phyloP scores from a whole-genome alignment of 2,329 filamentous ascomycete species.

The Colletotrichum gloeosporioides region DNA sequence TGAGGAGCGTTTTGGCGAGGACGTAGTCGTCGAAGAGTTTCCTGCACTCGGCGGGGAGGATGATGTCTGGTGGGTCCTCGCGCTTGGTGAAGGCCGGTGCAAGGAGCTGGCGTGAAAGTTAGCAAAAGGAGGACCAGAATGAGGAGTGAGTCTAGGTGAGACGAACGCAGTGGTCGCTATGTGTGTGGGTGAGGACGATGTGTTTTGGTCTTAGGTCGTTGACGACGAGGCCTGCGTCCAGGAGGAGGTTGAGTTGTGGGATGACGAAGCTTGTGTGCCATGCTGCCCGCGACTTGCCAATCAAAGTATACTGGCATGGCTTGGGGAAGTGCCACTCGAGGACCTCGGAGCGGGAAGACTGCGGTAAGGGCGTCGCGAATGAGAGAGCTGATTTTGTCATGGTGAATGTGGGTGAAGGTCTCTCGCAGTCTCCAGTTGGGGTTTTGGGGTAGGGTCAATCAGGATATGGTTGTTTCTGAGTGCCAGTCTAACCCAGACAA shows the following conservation, averaged over 20 bases:
- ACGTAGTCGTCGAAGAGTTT: conserved; percentile 44
- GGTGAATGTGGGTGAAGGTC: not conserved
- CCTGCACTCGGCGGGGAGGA: conserved; percentile 46
- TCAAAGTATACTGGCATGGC: conserved; percentile 47
- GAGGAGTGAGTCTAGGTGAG: too few relatives aligned
- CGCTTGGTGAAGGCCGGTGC: conserved; percentile 48
- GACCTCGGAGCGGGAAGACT: conserved; percentile 47
- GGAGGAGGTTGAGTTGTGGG: conserved; percentile 53
- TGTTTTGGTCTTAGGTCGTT: conserved; percentile 52
- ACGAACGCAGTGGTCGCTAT: conserved; percentile 46
- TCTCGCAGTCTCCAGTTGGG: not conserved
- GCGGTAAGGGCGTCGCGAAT: conserved; percentile 50
- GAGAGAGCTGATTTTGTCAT: conserved; percentile 2
- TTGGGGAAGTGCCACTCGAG: conserved; percentile 51
- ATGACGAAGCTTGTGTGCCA: conserved; percentile 59
- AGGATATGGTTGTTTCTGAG: too few relatives aligned
- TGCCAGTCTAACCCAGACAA: too few relatives aligned
- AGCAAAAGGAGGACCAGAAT: not conserved
- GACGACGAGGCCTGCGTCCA: conserved; percentile 52
- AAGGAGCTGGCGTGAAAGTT: conserved; percentile 29
- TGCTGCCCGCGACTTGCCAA: conserved; percentile 52
- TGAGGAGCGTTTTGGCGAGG: conserved; percentile 45
- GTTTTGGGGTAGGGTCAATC: not conserved
- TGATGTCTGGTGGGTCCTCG: conserved; percentile 51
- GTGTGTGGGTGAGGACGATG: conserved; percentile 56